Base-by-base conservation (phyloP, 2,329 filamentous ascomycete genomes). In the Fusarium decemcellulare region DNA sequence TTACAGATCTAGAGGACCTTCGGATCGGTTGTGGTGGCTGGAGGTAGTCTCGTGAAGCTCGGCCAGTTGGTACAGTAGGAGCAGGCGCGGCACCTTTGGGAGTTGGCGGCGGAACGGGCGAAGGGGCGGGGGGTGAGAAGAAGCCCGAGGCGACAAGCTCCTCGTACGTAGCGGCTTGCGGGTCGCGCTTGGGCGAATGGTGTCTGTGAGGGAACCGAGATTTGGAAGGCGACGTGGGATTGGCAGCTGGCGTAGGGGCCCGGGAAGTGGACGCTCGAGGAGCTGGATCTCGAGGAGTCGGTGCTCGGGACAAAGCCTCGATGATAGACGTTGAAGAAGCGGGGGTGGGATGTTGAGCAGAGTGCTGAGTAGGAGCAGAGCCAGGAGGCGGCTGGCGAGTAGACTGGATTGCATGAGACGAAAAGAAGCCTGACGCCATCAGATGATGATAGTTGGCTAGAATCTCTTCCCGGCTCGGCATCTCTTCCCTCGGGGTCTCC, bases 341-440 rank as follows among this genome's bases (percentile, higher is more conserved):
- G 12, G 61, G 57, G n/a, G 50, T 40, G 48, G 58, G 59, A 11
- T 43, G 18, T 32, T 70, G 60, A 42, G 48, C 16, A 23, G 68
- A 50, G 23, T 55, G 23, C 27, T 68, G 51, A 43, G 50, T 30
- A 23, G 58, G 39, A 30, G 54, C 36, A 61, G 63, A 42, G 18
- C 70, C 70, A 7, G 72, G 72, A 42, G 72, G 72, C 29, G 73
- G 84, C 73, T 86, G 85, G 5, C 87, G 81, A 2, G 86, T 87
- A 6, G 86, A 88, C 64, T 86, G 84, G 65, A 89, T 89, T 55
- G 87, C 87, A 66, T 88, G 87, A 27, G 84, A 80, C 48, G 84
- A 81, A 75, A 90, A 90, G 82, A 90, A 90, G 63, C 87, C 87
- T 7, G 83, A 83, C 3, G 86, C 83, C 70, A 89, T 81, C 60